These are phyloP conservation scores for Eutypella sp. DNA, from an alignment of 2,329 filamentous ascomycete species.

Conservation along the genomic window DNA sequence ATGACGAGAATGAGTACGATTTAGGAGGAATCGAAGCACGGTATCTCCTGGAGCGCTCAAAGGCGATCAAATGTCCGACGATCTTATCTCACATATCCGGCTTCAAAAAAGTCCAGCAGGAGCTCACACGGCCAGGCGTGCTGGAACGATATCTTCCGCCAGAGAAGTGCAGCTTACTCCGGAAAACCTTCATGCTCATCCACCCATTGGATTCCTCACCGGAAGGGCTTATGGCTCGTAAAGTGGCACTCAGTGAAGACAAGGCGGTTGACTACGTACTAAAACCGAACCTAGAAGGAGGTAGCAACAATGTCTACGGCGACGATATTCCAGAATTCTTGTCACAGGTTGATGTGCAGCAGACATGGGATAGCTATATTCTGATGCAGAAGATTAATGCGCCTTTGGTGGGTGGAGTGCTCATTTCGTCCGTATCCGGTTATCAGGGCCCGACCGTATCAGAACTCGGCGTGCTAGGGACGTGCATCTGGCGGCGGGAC, in stretches of 20 bases:
- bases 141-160: slow-evolving; percentile 29
- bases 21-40: slow-evolving; percentile 23
- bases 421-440: slow-evolving; percentile 27
- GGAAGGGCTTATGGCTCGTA: slow-evolving; percentile 21
- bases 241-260: slow-evolving; percentile 17
- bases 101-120: slow-evolving; percentile 39
- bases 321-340: slow-evolving; percentile 32
- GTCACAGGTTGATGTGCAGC: slow-evolving; percentile 10
- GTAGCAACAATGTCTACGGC: slow-evolving; percentile 37
- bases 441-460: slow-evolving; percentile 33
- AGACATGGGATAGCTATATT: slow-evolving; percentile 29
- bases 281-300: slow-evolving; percentile 40
- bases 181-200: slow-evolving; percentile 32
- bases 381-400: slow-evolving; percentile 36
- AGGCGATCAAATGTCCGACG: slow-evolving; percentile 39
- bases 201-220: slow-evolving; percentile 29
- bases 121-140: slow-evolving; percentile 26
- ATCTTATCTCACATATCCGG: slow-evolving; percentile 35
- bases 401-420: slow-evolving; percentile 23
- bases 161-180: slow-evolving; percentile 22
- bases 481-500: slow-evolving; percentile 30
- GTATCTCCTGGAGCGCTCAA: slow-evolving; percentile 31
- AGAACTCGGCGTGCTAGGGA: slow-evolving; percentile 38
- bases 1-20: slow-evolving; percentile 35
- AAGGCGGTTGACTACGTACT: slow-evolving; percentile 29